These are phyloP conservation scores for Cystofilobasidium bisporidii DNA, from an alignment of 768 basidiomycete genomes.

Conservation along the genomic window DNA sequence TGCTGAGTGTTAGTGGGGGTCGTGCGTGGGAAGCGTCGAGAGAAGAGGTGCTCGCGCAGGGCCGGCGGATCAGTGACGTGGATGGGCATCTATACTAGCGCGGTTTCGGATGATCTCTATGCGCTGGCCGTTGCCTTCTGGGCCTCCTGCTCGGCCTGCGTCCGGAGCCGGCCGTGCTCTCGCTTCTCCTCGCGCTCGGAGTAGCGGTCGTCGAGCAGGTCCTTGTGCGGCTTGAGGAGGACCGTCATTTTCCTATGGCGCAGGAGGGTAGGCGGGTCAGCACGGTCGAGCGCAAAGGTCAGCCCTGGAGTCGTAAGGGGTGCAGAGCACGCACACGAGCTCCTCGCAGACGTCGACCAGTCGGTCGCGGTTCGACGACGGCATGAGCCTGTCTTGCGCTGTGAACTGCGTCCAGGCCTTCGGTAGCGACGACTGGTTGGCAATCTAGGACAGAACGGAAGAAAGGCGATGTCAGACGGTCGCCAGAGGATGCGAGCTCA, in stretches of 20 bases:
- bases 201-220: slow-evolving; percentile 10
- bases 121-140: slow-evolving; percentile 22
- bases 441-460: slow-evolving; percentile 24
- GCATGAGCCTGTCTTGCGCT: slow-evolving; percentile 34
- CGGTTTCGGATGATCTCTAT: too few relatives aligned
- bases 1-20: slow-evolving; percentile 1
- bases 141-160: slow-evolving; percentile 38
- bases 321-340: slow-evolving; percentile 38
- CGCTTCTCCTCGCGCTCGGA: slow-evolving; percentile 7
- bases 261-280: background rate
- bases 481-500: too few relatives aligned
- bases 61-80: too few relatives aligned
- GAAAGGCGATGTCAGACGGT: too few relatives aligned
- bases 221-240: background rate
- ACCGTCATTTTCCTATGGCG: background rate
- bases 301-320: too few relatives aligned
- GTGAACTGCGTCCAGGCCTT: slow-evolving; percentile 39
- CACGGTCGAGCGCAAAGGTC: slow-evolving; percentile 27
- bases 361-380: slow-evolving; percentile 39
- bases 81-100: too few relatives aligned
- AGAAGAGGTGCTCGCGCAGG: too few relatives aligned
- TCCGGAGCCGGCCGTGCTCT: slow-evolving; percentile 19
- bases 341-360: slow-evolving; percentile 42
- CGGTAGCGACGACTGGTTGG: slow-evolving; percentile 38
- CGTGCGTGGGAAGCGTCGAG: background rate